Evolutionary conservation across 345 rosid species (phyloP).

Genomic region (Arabis hirsuta): DNA sequence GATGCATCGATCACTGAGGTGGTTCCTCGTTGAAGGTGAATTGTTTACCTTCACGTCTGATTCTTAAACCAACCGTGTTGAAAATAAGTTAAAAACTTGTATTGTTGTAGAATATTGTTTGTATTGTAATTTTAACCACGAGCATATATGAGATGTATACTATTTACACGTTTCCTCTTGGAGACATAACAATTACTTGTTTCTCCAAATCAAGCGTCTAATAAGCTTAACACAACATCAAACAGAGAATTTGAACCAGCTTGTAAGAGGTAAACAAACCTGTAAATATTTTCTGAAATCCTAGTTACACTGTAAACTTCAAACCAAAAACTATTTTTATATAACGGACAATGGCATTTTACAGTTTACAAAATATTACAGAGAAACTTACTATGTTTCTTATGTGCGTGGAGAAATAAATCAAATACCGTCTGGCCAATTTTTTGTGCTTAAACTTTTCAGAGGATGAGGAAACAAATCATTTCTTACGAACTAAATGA

Average conservation of each 20-base stretch:
- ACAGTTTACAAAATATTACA: neutral
- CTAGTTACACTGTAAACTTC: neutral
- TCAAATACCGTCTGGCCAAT: neutral
- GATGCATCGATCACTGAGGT: constrained; percentile 50
- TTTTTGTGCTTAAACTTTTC: neutral
- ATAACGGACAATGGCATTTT: neutral
- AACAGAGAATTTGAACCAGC: neutral
- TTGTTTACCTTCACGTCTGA: neutral
- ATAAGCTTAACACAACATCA: neutral
- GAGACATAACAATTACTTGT: too few species aligned
- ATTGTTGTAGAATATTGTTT: neutral
- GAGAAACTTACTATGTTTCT: neutral
- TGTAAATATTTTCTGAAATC: too few species aligned
- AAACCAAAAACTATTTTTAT: neutral
- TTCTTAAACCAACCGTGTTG: neutral
- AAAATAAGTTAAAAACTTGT: neutral
- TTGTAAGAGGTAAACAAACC: neutral
- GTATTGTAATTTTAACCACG: constrained; percentile 8
- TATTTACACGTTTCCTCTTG: constrained; percentile 1
- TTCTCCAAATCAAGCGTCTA: too few species aligned
- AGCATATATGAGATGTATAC: constrained; percentile 16
- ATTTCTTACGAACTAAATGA: constrained; percentile 23
- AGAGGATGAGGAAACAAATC: constrained; percentile 1
- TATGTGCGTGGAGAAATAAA: neutral
- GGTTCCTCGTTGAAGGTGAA: constrained; percentile 48